Evolutionary conservation across 129 eudicot species (phyloP), one percentile per base, ranked within the genome.

Genomic region (Flaveria brownii): DNA sequence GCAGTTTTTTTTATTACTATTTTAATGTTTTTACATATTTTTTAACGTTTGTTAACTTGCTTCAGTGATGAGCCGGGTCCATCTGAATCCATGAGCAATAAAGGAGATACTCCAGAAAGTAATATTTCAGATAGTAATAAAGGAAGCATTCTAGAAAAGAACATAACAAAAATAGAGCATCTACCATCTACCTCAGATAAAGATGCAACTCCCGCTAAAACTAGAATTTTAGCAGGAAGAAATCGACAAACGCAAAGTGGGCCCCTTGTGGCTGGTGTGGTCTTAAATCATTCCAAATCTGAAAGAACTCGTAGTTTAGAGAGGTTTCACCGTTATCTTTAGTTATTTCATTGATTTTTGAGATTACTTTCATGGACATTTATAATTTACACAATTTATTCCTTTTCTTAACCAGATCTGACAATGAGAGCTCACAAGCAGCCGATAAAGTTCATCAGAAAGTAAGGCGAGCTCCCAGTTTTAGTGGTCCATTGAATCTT

Each of bases 401-500:
- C 68, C 33, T 47, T 52, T 47, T 9, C 26, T 10, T 71, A 42
- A 23, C 81, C 80, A 91, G 96, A 83, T 60, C 22, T 64, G 93
- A 88, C 68, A 87, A 55, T 79, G 97, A 87, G 82, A 88, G 72
- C 81, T 93, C 87, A 46, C 91, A 70, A 72, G 82, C 79, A 42
- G 74, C 84, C 14, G 98, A 91, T 73, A 94, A 75, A 87, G 43
- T 72, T 69, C 85, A 71, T 17, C 85, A 36, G 41, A 7, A 70
- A 69, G 84, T 80, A 23, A 80, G 93, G 63, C 89, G 79, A 77
- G 90, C 88, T 68, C 98, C 97, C 73, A 94, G 98, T 78, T 94
- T 87, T 79, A 94, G 98, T 78, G 98, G 98, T 77, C 98, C 97
- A 41, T 72, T 94, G 75, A 88, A 84, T 84, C 92, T 94, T 63